These are phyloP conservation scores for Colletotrichum liriopes DNA, from an alignment of 2,329 filamentous ascomycete genomes.

Conservation along the genomic window DNA sequence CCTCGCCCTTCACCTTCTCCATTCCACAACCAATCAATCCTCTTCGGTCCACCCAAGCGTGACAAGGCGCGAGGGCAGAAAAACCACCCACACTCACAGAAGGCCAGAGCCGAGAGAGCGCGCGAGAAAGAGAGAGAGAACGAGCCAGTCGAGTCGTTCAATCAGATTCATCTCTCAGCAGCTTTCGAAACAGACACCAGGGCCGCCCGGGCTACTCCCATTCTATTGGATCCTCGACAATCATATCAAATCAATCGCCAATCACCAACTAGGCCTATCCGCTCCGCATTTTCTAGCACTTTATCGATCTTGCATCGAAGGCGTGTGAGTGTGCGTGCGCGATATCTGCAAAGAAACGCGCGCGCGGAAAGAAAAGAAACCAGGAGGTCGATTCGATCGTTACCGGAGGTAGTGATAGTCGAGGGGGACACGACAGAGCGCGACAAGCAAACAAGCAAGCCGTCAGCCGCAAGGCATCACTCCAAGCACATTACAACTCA, in stretches of 20 bases:
- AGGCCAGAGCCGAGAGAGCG: slow-evolving; percentile 43
- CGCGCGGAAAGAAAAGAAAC: slow-evolving; percentile 20
- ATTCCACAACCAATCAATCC: slow-evolving; percentile 66
- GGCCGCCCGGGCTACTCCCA: slow-evolving; percentile 29
- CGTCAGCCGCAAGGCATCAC: slow-evolving; percentile 11
- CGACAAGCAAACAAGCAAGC: slow-evolving; percentile 11
- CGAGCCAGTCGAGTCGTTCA: slow-evolving; percentile 46
- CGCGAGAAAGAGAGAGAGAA: slow-evolving; percentile 6
- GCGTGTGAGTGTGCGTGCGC: not conserved
- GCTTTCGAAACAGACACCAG: slow-evolving; percentile 38
- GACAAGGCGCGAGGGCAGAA: slow-evolving; percentile 43
- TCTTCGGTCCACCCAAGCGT: slow-evolving; percentile 56
- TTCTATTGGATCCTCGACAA: slow-evolving; percentile 32
- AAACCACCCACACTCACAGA: slow-evolving; percentile 27
- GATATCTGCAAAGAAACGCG: slow-evolving; percentile 32
- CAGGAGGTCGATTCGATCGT: not conserved
- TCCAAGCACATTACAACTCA: not conserved
- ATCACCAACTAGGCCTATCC: slow-evolving; percentile 32
- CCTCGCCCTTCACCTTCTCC: slow-evolving; percentile 58
- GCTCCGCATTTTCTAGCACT: slow-evolving; percentile 38
- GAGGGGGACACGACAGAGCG: slow-evolving; percentile 6
- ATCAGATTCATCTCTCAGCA: slow-evolving; percentile 49
- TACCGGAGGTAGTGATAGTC: not conserved
- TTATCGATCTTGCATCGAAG: slow-evolving; percentile 41
- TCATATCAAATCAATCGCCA: slow-evolving; percentile 39